These are phyloP conservation scores for Blastocystis sp. DNA, from an alignment of 352 stramenopile genomes.

Conservation along the genomic window DNA sequence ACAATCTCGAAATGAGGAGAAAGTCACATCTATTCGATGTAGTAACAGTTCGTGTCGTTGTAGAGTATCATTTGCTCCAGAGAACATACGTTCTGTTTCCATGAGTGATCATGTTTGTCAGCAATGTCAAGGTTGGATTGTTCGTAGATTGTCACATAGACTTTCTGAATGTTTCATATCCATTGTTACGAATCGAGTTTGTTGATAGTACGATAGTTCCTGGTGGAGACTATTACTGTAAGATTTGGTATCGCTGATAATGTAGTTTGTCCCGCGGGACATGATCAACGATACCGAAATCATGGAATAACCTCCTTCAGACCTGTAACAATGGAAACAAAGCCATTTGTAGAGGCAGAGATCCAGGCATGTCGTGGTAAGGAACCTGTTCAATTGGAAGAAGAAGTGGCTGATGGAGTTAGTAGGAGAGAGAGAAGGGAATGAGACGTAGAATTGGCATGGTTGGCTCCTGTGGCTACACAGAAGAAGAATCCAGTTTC, in stretches of 20 bases:
- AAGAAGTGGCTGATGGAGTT: neutral
- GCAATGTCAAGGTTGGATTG: neutral
- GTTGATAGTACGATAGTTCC: too few species aligned
- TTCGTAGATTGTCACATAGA: neutral
- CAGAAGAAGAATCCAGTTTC: neutral
- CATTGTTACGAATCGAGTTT: neutral
- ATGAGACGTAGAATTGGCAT: conserved; percentile 28
- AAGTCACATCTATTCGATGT: neutral
- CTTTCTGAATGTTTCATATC: neutral
- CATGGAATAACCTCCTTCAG: too few species aligned
- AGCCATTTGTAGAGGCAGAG: neutral
- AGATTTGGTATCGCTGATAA: too few species aligned
- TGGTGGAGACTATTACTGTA: too few species aligned
- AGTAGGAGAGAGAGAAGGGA: neutral
- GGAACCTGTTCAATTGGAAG: neutral
- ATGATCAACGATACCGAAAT: too few species aligned
- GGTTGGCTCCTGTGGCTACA: conserved; percentile 9
- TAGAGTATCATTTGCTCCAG: neutral
- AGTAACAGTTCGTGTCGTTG: neutral
- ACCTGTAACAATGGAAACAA: neutral
- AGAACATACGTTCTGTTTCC: neutral
- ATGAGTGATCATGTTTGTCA: neutral
- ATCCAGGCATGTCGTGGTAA: neutral
- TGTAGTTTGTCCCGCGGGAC: too few species aligned
- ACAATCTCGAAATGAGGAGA: neutral